Conservation (phyloP, 106 monocot species). For the Dendrobium catenatum region DNA sequence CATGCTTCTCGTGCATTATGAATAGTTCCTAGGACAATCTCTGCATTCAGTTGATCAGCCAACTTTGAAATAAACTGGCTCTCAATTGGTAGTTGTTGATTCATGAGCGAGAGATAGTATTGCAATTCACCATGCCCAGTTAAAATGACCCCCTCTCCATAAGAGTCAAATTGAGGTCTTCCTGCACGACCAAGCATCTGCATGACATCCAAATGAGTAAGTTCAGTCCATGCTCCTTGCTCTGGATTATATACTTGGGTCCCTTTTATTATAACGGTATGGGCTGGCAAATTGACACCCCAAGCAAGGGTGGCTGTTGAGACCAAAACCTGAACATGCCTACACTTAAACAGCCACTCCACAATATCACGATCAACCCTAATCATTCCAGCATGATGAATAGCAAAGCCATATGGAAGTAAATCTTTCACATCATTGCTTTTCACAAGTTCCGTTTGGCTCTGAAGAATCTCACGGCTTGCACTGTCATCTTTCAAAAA, state of each 20-base stretch:
- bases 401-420: conserved; percentile 92
- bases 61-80: conserved; percentile 93
- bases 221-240: conserved; percentile 96
- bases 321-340: conserved; percentile 90
- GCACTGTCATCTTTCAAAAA: conserved; percentile 95
- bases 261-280: conserved; percentile 96
- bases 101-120: conserved; percentile 90
- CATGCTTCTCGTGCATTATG: conserved; percentile 97
- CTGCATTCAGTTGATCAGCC: conserved; percentile 98
- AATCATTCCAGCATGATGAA: conserved; percentile 96
- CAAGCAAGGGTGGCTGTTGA: conserved; percentile 97
- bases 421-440: conserved; percentile 95
- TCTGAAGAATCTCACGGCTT: conserved; percentile 92
- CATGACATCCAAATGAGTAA: conserved; percentile 95
- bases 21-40: conserved; percentile 96
- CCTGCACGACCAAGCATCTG: conserved; percentile 99
- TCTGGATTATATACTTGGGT: conserved; percentile 97
- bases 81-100: conserved; percentile 97
- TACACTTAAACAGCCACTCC: conserved; percentile 87
- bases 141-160: conserved; percentile 94
- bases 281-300: conserved; percentile 97
- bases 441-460: conserved; percentile 82
- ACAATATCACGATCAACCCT: conserved; percentile 83
- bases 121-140: conserved; percentile 90
- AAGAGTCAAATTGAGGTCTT: conserved; percentile 89